These are phyloP conservation scores for Fistulinella cinereoalba DNA, from an alignment of 1,284 basidiomycete genomes.

Conservation along the genomic window DNA sequence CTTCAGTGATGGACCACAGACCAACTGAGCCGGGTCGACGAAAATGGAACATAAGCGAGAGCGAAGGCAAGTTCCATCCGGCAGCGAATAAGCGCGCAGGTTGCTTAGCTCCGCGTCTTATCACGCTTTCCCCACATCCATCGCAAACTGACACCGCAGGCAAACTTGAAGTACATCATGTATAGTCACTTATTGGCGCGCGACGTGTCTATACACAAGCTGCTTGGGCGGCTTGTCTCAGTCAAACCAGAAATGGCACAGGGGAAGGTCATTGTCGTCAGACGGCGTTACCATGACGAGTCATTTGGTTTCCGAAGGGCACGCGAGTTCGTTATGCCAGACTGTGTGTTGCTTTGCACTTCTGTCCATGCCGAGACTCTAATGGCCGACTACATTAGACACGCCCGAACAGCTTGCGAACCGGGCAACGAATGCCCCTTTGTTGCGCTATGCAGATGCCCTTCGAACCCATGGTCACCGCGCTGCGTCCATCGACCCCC, in stretches of 20 bases:
- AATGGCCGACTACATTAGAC: conserved; percentile 48
- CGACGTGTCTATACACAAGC: conserved; percentile 8
- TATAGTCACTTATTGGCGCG: conserved; percentile 14
- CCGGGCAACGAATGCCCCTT: conserved; percentile 68
- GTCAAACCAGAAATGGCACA: not conserved
- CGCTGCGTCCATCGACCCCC: conserved; percentile 80
- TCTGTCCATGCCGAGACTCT: not conserved
- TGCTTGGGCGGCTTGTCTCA: conserved; percentile 10
- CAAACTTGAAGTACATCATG: conserved; percentile 9
- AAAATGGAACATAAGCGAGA: conserved; percentile 12
- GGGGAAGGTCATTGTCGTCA: conserved; percentile 26
- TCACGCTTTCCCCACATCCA: not conserved
- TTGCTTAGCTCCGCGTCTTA: not conserved
- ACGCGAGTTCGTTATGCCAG: conserved; percentile 62
- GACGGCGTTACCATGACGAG: conserved; percentile 67
- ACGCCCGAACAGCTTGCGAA: conserved; percentile 74
- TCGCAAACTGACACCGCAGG: no score
- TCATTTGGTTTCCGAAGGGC: conserved; percentile 78
- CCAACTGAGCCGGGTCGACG: no score
- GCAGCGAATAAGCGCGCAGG: not conserved
- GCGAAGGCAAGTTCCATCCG: conserved; percentile 20
- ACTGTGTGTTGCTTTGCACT: conserved; percentile 55
- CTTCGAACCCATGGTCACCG: conserved; percentile 78
- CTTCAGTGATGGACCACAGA: not conserved
- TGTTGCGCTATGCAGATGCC: conserved; percentile 85